Conservation (phyloP, 768 basidiomycete genomes). For the Pleurotus salmoneostramineus region DNA sequence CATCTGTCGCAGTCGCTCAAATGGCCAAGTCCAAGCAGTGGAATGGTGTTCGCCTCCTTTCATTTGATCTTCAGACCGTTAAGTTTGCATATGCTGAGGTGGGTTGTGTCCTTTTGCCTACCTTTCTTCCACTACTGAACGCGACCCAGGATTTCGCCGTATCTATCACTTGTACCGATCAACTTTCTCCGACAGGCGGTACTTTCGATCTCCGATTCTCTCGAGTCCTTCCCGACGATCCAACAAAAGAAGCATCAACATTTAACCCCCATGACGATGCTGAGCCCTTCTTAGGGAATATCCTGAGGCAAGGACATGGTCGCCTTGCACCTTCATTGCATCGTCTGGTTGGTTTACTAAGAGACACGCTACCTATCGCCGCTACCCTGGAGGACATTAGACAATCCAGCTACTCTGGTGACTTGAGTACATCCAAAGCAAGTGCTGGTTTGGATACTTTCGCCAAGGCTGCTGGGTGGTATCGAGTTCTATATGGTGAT, state of each 20-base stretch:
- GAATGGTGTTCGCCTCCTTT: slow-evolving; percentile 76
- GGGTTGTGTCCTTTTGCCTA: slow-evolving; percentile 10
- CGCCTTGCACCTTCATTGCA: slow-evolving; percentile 62
- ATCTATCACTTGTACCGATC: slow-evolving; percentile 75
- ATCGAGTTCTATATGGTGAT: slow-evolving; percentile 68
- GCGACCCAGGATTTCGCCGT: slow-evolving; percentile 63
- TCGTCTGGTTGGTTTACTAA: slow-evolving; percentile 61
- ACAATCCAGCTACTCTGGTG: slow-evolving; percentile 22
- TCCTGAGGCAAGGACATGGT: slow-evolving; percentile 64
- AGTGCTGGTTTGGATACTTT: slow-evolving; percentile 51
- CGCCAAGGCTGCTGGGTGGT: slow-evolving; percentile 82
- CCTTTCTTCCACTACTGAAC: not conserved
- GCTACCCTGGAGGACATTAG: slow-evolving; percentile 62
- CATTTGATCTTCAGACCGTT: slow-evolving; percentile 91
- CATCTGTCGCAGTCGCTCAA: slow-evolving; percentile 57
- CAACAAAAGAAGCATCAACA: slow-evolving; percentile 14
- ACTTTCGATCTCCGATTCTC: slow-evolving; percentile 75
- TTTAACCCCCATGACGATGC: slow-evolving; percentile 80
- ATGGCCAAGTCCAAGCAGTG: slow-evolving; percentile 74
- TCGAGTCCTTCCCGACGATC: slow-evolving; percentile 25
- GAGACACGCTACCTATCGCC: slow-evolving; percentile 76
- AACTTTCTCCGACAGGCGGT: slow-evolving; percentile 62
- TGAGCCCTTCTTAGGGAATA: slow-evolving; percentile 68
- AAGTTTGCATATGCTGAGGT: slow-evolving; percentile 78
- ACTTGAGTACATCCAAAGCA: not conserved